Evolutionary conservation across 2,329 filamentous ascomycete species (phyloP).

Genomic region (Pestalotiopsis sp.): DNA sequence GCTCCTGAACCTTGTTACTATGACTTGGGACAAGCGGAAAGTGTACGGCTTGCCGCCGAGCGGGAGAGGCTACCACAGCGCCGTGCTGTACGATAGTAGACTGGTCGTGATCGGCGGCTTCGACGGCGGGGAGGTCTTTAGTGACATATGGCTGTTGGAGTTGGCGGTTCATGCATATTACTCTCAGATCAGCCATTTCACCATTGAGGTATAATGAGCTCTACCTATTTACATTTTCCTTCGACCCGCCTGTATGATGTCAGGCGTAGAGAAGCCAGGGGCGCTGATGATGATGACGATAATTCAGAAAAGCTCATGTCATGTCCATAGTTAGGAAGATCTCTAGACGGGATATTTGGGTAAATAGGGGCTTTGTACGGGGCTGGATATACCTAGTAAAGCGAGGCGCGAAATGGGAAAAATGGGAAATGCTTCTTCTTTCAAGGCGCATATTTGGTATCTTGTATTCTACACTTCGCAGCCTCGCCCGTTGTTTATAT

Average conservation of each 20-base stretch:
- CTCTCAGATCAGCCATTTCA: conserved; percentile 74
- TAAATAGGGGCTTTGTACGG: background rate
- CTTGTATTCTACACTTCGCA: too few relatives aligned
- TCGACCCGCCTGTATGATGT: background rate
- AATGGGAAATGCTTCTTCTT: background rate
- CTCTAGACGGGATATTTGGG: background rate
- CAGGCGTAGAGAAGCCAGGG: background rate
- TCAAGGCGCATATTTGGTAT: background rate
- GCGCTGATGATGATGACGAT: background rate
- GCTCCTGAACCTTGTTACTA: conserved; percentile 70
- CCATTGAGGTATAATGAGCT: conserved; percentile 56
- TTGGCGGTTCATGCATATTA: conserved; percentile 73
- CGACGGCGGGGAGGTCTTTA: conserved; percentile 69
- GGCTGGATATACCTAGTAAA: conserved; percentile 5
- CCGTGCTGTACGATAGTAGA: conserved; percentile 67
- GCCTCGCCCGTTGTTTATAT: too few relatives aligned
- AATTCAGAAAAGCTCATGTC: background rate
- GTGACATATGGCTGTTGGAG: conserved; percentile 68
- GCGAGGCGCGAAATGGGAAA: conserved; percentile 1
- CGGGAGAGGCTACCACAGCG: conserved; percentile 68
- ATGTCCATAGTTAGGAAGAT: background rate
- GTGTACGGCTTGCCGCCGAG: conserved; percentile 66
- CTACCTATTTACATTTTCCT: background rate
- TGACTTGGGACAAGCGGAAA: conserved; percentile 71
- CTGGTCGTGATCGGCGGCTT: conserved; percentile 68